Evolutionary conservation across 257 asterid species (phyloP).

Genomic region (Solanum phureja): DNA sequence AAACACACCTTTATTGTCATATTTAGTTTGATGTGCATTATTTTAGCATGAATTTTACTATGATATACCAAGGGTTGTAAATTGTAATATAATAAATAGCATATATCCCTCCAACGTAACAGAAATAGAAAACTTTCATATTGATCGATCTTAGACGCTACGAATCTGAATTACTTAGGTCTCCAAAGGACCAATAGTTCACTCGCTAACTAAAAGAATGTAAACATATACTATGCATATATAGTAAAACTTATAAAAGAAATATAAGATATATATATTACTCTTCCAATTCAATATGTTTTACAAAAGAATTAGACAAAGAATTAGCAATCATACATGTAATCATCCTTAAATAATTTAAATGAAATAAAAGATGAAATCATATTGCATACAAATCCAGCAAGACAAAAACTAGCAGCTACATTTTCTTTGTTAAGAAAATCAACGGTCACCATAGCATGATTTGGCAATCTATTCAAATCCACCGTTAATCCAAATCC

Average conservation of each 20-base stretch:
- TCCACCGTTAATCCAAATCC: slow-evolving; percentile 43
- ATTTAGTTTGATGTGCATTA: neutral
- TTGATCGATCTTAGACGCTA: no score
- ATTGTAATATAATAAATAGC: neutral
- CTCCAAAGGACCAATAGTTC: neutral
- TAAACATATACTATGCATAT: neutral
- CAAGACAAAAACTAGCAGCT: slow-evolving; percentile 25
- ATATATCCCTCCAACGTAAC: neutral
- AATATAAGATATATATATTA: neutral
- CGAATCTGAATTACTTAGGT: neutral
- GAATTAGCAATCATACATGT: neutral
- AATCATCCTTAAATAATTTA: neutral
- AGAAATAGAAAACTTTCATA: neutral
- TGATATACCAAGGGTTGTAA: neutral
- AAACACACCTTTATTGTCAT: neutral
- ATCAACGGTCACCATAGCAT: neutral
- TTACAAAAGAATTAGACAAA: neutral
- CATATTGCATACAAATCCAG: slow-evolving; percentile 27
- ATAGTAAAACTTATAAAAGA: neutral
- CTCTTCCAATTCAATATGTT: neutral
- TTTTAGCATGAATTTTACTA: neutral
- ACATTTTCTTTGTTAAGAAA: slow-evolving; percentile 30
- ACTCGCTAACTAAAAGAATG: neutral
- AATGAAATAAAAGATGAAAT: slow-evolving; percentile 22
- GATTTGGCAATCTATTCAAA: neutral